Conservation (phyloP, 768 basidiomycete genomes). For the Boletellus ananiceps region DNA sequence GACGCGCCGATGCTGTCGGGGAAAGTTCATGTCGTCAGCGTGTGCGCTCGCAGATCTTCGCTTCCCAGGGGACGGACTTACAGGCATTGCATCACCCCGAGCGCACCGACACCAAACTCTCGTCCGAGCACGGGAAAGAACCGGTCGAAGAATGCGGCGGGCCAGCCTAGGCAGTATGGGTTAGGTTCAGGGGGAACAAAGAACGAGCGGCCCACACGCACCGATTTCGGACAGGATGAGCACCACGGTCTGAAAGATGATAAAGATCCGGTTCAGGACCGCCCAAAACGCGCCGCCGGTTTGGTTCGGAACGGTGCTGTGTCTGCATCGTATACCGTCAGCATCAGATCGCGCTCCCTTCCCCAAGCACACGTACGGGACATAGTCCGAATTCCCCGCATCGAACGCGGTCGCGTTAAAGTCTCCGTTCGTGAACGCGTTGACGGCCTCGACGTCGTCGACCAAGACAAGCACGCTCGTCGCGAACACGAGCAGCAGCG, state of each 20-base stretch:
- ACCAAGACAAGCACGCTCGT: constrained; percentile 71
- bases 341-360: background rate
- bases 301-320: constrained; percentile 90
- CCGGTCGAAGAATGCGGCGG: constrained; percentile 71
- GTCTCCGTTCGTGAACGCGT: constrained; percentile 46
- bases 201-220: constrained; percentile 23
- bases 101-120: constrained; percentile 79
- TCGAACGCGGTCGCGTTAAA: constrained; percentile 36
- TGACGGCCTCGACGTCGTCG: constrained; percentile 72
- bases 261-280: constrained; percentile 78
- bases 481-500: constrained; percentile 75
- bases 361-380: constrained; percentile 44
- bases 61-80: constrained; percentile 32
- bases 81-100: constrained; percentile 86
- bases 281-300: constrained; percentile 92
- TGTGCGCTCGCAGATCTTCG: too few relatives aligned
- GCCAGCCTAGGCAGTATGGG: constrained; percentile 49
- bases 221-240: constrained; percentile 48
- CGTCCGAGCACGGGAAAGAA: constrained; percentile 89
- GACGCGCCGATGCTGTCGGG: too few relatives aligned
- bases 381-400: constrained; percentile 68
- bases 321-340: constrained; percentile 29
- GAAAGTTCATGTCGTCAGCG: too few relatives aligned
- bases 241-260: constrained; percentile 74
- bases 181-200: background rate